Evolutionary conservation across 495 filamentous ascomycete genomes (phyloP).

Genomic region (Physcia stellaris): DNA sequence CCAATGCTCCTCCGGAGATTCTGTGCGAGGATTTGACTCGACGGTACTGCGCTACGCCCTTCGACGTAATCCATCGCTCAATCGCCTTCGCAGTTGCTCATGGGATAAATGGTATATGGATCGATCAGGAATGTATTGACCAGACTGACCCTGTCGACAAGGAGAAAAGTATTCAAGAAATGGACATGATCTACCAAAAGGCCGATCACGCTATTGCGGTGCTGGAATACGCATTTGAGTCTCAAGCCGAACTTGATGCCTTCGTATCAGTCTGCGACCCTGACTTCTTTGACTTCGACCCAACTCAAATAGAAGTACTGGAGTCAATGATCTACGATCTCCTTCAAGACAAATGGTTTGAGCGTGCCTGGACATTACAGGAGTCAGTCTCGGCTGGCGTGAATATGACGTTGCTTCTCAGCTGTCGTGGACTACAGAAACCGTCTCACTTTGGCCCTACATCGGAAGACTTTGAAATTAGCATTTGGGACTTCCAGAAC

Average conservation of each 20-base stretch:
- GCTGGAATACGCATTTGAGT: conserved; percentile 2
- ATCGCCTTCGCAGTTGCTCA: conserved; percentile 2
- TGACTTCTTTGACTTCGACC: conserved; percentile 6
- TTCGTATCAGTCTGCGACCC: conserved; percentile 3
- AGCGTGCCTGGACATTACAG: conserved; percentile 10
- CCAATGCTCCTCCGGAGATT: too few relatives aligned
- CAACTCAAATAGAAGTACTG: conserved; percentile 4
- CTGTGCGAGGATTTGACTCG: background rate
- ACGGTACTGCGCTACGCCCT: conserved; percentile 2
- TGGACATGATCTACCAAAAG: conserved; percentile 27
- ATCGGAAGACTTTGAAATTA: conserved; percentile 5
- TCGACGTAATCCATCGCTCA: conserved; percentile 6
- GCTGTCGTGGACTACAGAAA: conserved; percentile 7
- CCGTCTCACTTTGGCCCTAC: conserved; percentile 1
- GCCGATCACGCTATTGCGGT: conserved; percentile 16
- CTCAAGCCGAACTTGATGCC: conserved; percentile 5
- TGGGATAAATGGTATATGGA: conserved; percentile 20
- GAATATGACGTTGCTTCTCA: conserved; percentile 6
- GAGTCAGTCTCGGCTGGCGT: conserved; percentile 8
- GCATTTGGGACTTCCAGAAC: conserved; percentile 5
- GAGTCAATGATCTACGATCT: background rate
- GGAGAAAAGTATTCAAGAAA: conserved; percentile 23
- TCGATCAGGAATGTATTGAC: conserved; percentile 29
- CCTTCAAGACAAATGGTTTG: conserved; percentile 9
- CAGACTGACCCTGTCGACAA: conserved; percentile 20